Conservation (phyloP, 225 moss, liverwort and hornwort species). For the Antitrichia curtipendula region DNA sequence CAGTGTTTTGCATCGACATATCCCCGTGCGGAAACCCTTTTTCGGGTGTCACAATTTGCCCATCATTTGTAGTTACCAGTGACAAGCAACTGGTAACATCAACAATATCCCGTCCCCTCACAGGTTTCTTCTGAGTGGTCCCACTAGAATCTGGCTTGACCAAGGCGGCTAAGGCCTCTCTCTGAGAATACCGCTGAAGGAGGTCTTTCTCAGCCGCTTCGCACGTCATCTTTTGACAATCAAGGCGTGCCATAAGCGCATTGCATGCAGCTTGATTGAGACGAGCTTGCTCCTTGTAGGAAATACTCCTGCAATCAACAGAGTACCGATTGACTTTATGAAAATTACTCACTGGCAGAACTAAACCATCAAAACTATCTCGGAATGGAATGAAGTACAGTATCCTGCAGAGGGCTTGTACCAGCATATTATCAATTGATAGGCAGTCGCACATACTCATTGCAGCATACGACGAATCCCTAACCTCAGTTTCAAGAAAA, state of each 20-base stretch:
- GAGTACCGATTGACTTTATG: neutral
- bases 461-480: neutral
- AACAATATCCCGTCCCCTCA: conserved; percentile 40
- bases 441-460: neutral
- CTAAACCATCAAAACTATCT: neutral
- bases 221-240: conserved; percentile 61
- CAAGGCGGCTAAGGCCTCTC: conserved; percentile 41
- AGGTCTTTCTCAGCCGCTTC: conserved; percentile 63
- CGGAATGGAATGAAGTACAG: neutral
- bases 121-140: conserved; percentile 2
- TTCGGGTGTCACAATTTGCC: conserved; percentile 40
- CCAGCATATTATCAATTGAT: neutral
- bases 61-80: conserved; percentile 34
- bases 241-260: conserved; percentile 58
- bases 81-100: conserved; percentile 54
- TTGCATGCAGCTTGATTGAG: conserved; percentile 69
- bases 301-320: conserved; percentile 34
- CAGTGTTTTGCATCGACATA: conserved; percentile 17
- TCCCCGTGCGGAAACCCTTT: conserved; percentile 28
- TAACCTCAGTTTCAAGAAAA: neutral
- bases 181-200: conserved; percentile 45
- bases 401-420: neutral
- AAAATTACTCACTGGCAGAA: neutral
- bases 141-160: conserved; percentile 13
- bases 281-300: conserved; percentile 64